Percentiles rank a stretch among this genome's conserved stretches.
Conservation (phyloP, 2,329 filamentous ascomycete genomes). For the Huntiella abstrusa region DNA sequence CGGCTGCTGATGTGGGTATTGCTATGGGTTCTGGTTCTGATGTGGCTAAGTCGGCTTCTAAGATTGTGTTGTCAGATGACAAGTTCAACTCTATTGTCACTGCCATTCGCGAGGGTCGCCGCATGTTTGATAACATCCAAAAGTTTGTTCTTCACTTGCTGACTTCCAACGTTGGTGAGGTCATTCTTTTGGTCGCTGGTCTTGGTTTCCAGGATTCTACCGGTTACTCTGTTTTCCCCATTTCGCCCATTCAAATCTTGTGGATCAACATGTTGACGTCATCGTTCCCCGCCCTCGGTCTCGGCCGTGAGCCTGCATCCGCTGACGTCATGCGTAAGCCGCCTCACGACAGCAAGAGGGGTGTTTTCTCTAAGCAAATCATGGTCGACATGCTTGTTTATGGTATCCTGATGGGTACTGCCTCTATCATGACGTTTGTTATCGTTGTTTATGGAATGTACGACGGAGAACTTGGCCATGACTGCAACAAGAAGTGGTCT, state of each 20-base stretch:
- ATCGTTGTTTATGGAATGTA: constrained; percentile 42
- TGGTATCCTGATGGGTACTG: constrained; percentile 56
- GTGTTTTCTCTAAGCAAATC: constrained; percentile 63
- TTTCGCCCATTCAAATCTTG: constrained; percentile 70
- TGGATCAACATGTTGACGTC: constrained; percentile 94
- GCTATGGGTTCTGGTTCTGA: constrained; percentile 81
- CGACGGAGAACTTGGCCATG: constrained; percentile 32
- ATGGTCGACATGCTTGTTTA: constrained; percentile 66
- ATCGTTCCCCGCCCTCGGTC: constrained; percentile 70
- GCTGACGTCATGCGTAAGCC: constrained; percentile 63
- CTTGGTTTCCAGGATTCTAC: constrained; percentile 58
- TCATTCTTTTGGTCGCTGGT: constrained; percentile 62
- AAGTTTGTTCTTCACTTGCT: constrained; percentile 71
- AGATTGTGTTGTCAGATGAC: constrained; percentile 72
- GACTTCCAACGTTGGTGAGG: constrained; percentile 67
- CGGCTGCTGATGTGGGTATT: constrained; percentile 68
- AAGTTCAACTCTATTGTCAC: constrained; percentile 77
- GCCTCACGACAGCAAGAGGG: constrained; percentile 47
- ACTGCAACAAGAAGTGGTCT: constrained; percentile 44
- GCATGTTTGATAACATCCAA: constrained; percentile 79
- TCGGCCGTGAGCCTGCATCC: constrained; percentile 60
- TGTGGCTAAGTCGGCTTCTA: constrained; percentile 65
- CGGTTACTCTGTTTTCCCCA: constrained; percentile 63
- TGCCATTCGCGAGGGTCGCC: constrained; percentile 63
- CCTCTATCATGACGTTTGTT: constrained; percentile 46